Evolutionary conservation across 768 basidiomycete species (phyloP).

Genomic region (Boletus huronensis): DNA sequence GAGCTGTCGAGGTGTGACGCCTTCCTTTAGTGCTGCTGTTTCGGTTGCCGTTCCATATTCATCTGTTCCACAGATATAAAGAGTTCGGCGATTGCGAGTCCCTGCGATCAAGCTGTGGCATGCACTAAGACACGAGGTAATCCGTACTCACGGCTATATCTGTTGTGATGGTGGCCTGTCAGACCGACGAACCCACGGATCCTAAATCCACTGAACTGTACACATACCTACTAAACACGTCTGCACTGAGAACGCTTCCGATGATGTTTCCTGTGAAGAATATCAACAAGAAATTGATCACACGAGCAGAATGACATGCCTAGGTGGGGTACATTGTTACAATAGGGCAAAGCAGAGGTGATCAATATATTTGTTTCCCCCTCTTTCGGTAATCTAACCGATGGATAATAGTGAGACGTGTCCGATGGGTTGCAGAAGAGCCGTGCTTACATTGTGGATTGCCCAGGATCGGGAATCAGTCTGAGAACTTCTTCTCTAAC

Average conservation of each 20-base stretch:
- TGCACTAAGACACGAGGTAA: neutral
- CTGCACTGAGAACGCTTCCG: conserved; percentile 94
- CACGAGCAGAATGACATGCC: conserved; percentile 44
- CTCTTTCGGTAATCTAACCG: conserved; percentile 64
- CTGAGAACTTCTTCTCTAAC: conserved; percentile 53
- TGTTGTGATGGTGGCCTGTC: conserved; percentile 21
- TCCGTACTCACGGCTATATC: conserved; percentile 55
- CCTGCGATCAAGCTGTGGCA: conserved; percentile 25
- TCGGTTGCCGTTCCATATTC: conserved; percentile 99
- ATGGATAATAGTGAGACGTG: neutral
- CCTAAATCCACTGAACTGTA: neutral
- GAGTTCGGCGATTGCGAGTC: conserved; percentile 81
- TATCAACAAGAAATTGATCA: conserved; percentile 4
- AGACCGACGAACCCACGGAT: neutral
- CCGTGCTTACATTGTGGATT: conserved; percentile 42
- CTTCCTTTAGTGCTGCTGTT: conserved; percentile 91
- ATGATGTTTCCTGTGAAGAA: conserved; percentile 71
- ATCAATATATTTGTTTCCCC: conserved; percentile 88
- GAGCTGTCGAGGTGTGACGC: conserved; percentile 69
- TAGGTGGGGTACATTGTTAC: conserved; percentile 96
- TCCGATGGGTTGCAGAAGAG: neutral
- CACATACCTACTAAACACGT: conserved; percentile 89
- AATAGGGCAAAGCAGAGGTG: conserved; percentile 93
- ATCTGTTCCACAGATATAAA: conserved; percentile 97
- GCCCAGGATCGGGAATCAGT: conserved; percentile 50